Evolutionary conservation across 352 stramenopile genomes (phyloP).

Genomic region (Phytophthora fragariae): DNA sequence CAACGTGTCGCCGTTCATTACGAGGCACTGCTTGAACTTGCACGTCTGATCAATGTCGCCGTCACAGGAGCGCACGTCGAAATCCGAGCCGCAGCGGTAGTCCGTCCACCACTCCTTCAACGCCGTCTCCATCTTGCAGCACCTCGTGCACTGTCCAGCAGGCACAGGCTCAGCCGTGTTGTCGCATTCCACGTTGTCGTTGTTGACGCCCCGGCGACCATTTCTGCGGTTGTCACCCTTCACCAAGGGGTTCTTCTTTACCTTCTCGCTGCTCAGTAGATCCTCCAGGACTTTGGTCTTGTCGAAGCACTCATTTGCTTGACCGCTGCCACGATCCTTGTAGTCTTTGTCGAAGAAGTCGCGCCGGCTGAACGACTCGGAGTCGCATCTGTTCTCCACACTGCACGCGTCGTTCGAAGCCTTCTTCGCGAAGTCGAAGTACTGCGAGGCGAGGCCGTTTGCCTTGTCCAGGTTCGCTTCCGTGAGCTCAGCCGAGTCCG

Average conservation of each 20-base stretch:
- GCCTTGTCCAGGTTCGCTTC: constrained; percentile 40
- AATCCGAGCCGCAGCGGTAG: constrained; percentile 65
- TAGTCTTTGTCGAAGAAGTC: constrained; percentile 57
- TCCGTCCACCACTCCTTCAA: constrained; percentile 73
- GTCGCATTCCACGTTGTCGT: constrained; percentile 12
- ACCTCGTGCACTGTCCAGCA: constrained; percentile 51
- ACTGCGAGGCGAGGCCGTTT: constrained; percentile 29
- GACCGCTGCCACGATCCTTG: constrained; percentile 13
- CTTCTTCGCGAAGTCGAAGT: constrained; percentile 52
- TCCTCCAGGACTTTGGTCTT: constrained; percentile 27
- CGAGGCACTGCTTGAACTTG: constrained; percentile 63
- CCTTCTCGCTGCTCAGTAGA: constrained; percentile 30
- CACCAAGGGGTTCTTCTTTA: constrained; percentile 50
- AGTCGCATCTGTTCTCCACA: constrained; percentile 54
- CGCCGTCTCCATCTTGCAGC: constrained; percentile 50
- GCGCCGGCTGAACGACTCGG: constrained; percentile 37
- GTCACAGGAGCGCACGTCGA: constrained; percentile 48
- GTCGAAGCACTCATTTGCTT: constrained; percentile 48
- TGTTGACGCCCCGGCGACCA: neutral
- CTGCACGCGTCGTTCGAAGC: constrained; percentile 67
- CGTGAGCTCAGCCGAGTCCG: constrained; percentile 36
- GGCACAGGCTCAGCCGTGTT: constrained; percentile 44
- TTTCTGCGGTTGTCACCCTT: neutral
- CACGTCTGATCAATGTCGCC: constrained; percentile 46
- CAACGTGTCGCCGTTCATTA: constrained; percentile 59